Evolutionary conservation across 208 protist genomes (phyloP).

Genomic region (Zelonia costaricensis): DNA sequence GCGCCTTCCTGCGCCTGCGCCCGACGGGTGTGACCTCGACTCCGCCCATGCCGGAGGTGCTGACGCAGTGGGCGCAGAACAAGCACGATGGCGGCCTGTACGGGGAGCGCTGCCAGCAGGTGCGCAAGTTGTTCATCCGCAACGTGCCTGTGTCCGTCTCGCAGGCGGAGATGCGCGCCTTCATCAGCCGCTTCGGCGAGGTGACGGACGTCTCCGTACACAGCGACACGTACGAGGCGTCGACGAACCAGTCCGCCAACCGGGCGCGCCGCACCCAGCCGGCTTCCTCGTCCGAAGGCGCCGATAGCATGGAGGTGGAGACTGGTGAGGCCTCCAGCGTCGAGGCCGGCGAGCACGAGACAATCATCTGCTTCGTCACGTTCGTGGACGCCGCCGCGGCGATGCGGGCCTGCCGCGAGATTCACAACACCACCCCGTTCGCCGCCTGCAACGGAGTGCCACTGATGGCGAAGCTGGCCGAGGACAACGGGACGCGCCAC

Average conservation of each 20-base stretch:
- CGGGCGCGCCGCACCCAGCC: neutral
- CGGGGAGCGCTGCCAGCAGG: constrained; percentile 48
- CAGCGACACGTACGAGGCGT: constrained; percentile 48
- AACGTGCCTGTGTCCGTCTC: constrained; percentile 68
- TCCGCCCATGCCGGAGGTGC: constrained; percentile 33
- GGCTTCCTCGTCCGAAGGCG: neutral
- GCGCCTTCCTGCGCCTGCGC: constrained; percentile 15
- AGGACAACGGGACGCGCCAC: constrained; percentile 40
- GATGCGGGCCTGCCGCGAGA: constrained; percentile 31
- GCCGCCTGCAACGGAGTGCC: constrained; percentile 27
- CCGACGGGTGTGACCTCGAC: neutral
- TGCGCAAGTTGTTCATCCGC: constrained; percentile 79
- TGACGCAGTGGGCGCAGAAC: constrained; percentile 68
- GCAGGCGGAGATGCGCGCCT: constrained; percentile 22
- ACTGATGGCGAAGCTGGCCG: constrained; percentile 57
- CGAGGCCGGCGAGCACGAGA: constrained; percentile 8
- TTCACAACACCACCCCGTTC: constrained; percentile 59
- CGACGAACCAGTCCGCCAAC: neutral
- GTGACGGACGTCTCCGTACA: constrained; percentile 55
- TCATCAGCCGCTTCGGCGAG: constrained; percentile 46
- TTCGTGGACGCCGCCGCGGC: constrained; percentile 49
- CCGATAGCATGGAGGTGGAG: neutral
- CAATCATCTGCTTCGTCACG: constrained; percentile 69
- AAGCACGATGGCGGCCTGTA: constrained; percentile 68
- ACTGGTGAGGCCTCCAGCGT: neutral